phyloP scores from a whole-genome alignment of 768 basidiomycete species.

The Leucocoprinus sp. region DNA sequence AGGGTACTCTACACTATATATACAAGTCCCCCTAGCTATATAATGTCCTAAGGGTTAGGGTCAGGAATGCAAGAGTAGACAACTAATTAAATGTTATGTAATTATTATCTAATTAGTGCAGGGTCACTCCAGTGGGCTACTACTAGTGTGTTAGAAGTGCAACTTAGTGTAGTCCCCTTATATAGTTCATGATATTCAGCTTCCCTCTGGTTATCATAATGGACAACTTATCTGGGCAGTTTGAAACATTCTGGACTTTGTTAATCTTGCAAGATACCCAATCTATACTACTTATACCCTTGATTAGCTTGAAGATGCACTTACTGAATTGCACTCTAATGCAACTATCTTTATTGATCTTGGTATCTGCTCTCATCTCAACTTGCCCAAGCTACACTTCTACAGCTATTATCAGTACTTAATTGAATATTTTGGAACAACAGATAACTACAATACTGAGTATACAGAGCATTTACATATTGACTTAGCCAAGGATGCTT shows the following conservation, averaged over 20 bases:
- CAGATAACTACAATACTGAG: slow-evolving; percentile 27
- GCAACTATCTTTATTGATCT: slow-evolving; percentile 22
- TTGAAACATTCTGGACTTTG: slow-evolving; percentile 25
- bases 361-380: slow-evolving; percentile 23
- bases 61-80: too few relatives aligned
- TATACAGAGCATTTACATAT: slow-evolving; percentile 19
- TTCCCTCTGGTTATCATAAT: too few relatives aligned
- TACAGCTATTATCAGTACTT: slow-evolving; percentile 19
- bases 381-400: slow-evolving; percentile 29
- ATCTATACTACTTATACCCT: slow-evolving; percentile 21
- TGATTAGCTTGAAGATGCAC: slow-evolving; percentile 16
- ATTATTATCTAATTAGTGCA: too few relatives aligned
- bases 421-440: slow-evolving; percentile 21
- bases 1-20: too few relatives aligned
- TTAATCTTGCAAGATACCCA: slow-evolving; percentile 22
- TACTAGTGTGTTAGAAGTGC: too few relatives aligned
- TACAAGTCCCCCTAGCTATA: too few relatives aligned
- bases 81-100: too few relatives aligned
- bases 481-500: slow-evolving; percentile 19
- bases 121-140: too few relatives aligned
- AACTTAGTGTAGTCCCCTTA: too few relatives aligned
- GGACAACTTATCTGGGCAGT: slow-evolving; percentile 11
- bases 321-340: slow-evolving; percentile 21
- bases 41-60: too few relatives aligned
- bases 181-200: too few relatives aligned